phyloP scores from a whole-genome alignment of 768 basidiomycete genomes.

The Mycena polygramma region DNA sequence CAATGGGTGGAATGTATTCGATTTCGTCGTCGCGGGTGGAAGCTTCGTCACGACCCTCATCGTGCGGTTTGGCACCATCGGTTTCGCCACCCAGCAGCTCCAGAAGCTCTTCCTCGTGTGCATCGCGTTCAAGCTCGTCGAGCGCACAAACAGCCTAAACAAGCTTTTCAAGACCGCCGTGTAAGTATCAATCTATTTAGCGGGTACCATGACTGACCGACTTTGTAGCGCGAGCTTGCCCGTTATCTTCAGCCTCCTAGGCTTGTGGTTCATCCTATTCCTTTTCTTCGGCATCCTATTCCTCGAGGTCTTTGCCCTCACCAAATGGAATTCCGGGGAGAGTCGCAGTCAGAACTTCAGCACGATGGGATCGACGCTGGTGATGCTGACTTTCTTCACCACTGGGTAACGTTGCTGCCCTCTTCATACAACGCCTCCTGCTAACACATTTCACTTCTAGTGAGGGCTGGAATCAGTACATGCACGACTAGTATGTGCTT shows the following conservation, averaged over 20 bases:
- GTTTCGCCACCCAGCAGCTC: constrained; percentile 71
- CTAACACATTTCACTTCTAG: constrained; percentile 55
- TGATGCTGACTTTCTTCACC: constrained; percentile 94
- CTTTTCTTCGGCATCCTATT: constrained; percentile 91
- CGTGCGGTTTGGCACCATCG: constrained; percentile 66
- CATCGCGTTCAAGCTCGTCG: constrained; percentile 94
- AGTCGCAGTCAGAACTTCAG: constrained; percentile 82
- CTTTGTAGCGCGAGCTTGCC: constrained; percentile 82
- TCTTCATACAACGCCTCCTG: not conserved
- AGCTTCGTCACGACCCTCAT: constrained; percentile 87
- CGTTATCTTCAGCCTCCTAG: constrained; percentile 85
- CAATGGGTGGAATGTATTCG: constrained; percentile 96
- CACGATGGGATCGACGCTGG: constrained; percentile 80
- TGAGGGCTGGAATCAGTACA: constrained; percentile 97
- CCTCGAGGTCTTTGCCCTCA: constrained; percentile 92
- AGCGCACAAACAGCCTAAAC: constrained; percentile 88
- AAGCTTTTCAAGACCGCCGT: constrained; percentile 97
- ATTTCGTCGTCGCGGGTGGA: constrained; percentile 83
- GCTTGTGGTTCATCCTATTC: constrained; percentile 92
- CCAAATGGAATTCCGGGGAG: constrained; percentile 84
- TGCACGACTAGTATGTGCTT: constrained; percentile 91
- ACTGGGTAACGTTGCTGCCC: constrained; percentile 74
- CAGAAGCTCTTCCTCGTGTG: constrained; percentile 94
- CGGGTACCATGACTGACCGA: constrained; percentile 21
- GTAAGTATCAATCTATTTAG: constrained; percentile 62